phyloP scores from a whole-genome alignment of 306 rosid species.

The Prunus mira region DNA sequence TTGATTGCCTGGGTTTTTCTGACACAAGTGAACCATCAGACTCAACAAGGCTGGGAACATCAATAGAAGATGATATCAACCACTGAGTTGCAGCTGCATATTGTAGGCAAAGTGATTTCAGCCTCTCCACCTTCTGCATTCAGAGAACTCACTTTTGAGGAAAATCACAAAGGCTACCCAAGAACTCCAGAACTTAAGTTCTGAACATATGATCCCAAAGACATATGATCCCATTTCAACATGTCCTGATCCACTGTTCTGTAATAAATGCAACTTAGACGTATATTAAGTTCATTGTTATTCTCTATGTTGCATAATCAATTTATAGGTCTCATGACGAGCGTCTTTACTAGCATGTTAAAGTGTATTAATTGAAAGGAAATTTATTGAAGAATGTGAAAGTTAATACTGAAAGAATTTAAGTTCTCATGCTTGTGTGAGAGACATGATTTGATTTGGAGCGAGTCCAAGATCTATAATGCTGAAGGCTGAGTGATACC shows the following conservation, averaged over 20 bases:
- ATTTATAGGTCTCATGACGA: not conserved
- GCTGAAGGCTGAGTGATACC: not conserved
- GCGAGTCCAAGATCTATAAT: not conserved
- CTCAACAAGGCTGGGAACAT: conserved; percentile 43
- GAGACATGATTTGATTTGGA: not conserved
- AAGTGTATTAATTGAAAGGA: not conserved
- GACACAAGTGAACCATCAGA: conserved; percentile 33
- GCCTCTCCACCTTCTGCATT: conserved; percentile 85
- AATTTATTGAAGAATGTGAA: not conserved
- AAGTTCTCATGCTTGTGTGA: not conserved
- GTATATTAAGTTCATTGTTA: not conserved
- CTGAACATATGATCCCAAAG: not conserved
- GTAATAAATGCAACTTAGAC: not conserved
- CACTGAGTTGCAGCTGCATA: conserved; percentile 93
- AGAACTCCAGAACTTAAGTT: not conserved
- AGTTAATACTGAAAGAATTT: not conserved
- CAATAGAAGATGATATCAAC: conserved; percentile 75
- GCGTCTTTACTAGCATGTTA: not conserved
- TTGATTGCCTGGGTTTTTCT: conserved; percentile 44
- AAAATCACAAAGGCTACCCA: not conserved
- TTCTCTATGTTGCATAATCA: not conserved
- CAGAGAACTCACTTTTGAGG: conserved; percentile 8
- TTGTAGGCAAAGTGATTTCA: conserved; percentile 80
- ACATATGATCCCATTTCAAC: not conserved
- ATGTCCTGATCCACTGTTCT: not conserved